These are phyloP conservation scores for Debaryomyces fabryi DNA, from an alignment of 1,139 yeast genomes.

Conservation along the genomic window DNA sequence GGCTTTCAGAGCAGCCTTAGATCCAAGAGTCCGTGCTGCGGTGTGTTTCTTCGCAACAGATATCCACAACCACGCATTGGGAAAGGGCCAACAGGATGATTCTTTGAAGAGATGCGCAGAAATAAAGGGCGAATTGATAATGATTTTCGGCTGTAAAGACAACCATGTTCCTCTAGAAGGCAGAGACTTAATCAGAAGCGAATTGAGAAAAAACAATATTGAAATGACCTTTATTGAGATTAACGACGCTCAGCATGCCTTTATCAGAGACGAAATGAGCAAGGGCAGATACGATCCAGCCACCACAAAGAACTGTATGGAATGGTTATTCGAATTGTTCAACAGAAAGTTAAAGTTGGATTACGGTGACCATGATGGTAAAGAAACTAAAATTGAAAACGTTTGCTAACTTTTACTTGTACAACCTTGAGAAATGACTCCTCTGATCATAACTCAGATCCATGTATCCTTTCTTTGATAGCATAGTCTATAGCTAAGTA, in stretches of 20 bases:
- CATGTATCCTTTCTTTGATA: neutral
- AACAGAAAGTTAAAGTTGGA: conserved; percentile 68
- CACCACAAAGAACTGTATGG: conserved; percentile 66
- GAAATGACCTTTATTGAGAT: conserved; percentile 73
- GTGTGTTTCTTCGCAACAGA: conserved; percentile 85
- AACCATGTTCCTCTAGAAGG: conserved; percentile 82
- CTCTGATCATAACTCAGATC: neutral
- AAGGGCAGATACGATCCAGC: conserved; percentile 83
- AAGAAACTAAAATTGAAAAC: conserved; percentile 53
- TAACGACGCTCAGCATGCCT: conserved; percentile 80
- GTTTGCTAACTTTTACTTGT: conserved; percentile 49
- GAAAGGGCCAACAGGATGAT: conserved; percentile 64
- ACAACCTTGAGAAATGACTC: neutral
- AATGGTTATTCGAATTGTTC: conserved; percentile 70
- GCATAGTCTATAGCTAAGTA: neutral
- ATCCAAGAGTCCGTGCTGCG: conserved; percentile 64
- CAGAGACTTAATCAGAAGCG: conserved; percentile 67
- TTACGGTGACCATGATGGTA: conserved; percentile 62
- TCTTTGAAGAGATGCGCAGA: conserved; percentile 60
- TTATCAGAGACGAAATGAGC: conserved; percentile 74
- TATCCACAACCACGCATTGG: conserved; percentile 67
- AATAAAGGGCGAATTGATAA: conserved; percentile 59
- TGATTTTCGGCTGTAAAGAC: conserved; percentile 79
- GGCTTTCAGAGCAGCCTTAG: conserved; percentile 74
- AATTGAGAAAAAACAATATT: conserved; percentile 61